Conservation (phyloP, 352 stramenopile species). For the Phytophthora tentaculata region DNA sequence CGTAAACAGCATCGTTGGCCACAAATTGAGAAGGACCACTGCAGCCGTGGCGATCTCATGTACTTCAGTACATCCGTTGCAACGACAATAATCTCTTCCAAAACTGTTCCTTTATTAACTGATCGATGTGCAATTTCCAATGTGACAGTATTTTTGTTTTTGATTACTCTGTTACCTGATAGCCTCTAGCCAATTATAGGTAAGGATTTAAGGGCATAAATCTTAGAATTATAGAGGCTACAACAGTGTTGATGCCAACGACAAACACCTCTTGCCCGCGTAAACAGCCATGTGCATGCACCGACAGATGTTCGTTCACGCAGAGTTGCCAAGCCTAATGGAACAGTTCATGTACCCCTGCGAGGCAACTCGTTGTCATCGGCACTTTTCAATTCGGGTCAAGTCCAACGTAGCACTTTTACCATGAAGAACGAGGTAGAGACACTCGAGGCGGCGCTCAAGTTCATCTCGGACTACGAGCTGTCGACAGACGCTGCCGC, state of each 20-base stretch:
- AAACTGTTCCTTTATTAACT: not conserved
- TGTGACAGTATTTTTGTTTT: not conserved
- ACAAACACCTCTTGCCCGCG: not conserved
- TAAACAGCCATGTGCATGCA: constrained; percentile 3
- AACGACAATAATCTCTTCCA: not conserved
- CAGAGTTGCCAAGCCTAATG: not conserved
- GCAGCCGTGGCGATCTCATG: constrained; percentile 1
- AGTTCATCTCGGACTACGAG: constrained; percentile 35
- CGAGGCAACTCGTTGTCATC: not conserved
- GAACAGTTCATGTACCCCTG: no score
- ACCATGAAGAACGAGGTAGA: constrained; percentile 22
- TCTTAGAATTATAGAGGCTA: not conserved
- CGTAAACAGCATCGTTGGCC: constrained; percentile 15
- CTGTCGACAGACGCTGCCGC: constrained; percentile 1
- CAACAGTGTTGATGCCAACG: constrained; percentile 7
- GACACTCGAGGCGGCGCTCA: constrained; percentile 31
- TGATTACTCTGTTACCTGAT: not conserved
- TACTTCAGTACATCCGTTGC: no score
- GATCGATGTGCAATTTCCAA: no score
- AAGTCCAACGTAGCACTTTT: not conserved
- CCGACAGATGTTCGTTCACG: constrained; percentile 1
- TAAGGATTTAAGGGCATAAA: no score
- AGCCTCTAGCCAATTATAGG: no score
- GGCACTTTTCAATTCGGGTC: constrained; percentile 23
- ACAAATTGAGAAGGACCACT: constrained; percentile 31